phyloP scores from a whole-genome alignment of 495 filamentous ascomycete genomes.

The Lasiosphaeria hispida region DNA sequence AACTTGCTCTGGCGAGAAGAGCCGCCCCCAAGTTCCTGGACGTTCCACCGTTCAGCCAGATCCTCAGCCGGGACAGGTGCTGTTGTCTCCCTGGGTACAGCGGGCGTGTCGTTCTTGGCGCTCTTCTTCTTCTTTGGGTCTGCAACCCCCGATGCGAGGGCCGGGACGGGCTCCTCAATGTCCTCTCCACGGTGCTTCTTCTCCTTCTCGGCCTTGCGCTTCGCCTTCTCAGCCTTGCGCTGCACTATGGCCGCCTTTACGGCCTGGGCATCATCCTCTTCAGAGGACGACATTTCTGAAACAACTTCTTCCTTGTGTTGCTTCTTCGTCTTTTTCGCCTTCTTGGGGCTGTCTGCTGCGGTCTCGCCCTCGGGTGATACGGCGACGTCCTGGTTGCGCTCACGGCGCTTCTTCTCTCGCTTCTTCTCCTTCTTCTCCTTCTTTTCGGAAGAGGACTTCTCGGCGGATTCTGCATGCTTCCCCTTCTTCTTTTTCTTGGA shows the following conservation, averaged over 20 bases:
- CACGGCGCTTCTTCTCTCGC: conserved; percentile 21
- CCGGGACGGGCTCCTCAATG: conserved; percentile 1
- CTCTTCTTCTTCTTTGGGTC: conserved; percentile 10
- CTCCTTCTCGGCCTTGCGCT: conserved; percentile 15
- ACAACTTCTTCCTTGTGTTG: neutral
- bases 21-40: conserved; percentile 50
- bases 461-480: conserved; percentile 13
- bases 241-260: neutral
- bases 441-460: conserved; percentile 23
- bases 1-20: conserved; percentile 54
- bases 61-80: conserved; percentile 11
- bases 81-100: neutral
- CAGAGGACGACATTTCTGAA: no score
- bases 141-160: neutral
- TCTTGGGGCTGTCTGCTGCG: conserved; percentile 4
- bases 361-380: conserved; percentile 9
- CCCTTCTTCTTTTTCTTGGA: conserved; percentile 3
- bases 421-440: conserved; percentile 22
- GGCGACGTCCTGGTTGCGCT: conserved; percentile 13
- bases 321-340: conserved; percentile 13
- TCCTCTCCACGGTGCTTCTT: conserved; percentile 4
- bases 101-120: neutral
- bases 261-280: no score
- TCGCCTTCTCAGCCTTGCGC: conserved; percentile 2
- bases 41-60: conserved; percentile 49